phyloP scores from a whole-genome alignment of 176 grass and related monocot species.

The Aegilops longissima region DNA sequence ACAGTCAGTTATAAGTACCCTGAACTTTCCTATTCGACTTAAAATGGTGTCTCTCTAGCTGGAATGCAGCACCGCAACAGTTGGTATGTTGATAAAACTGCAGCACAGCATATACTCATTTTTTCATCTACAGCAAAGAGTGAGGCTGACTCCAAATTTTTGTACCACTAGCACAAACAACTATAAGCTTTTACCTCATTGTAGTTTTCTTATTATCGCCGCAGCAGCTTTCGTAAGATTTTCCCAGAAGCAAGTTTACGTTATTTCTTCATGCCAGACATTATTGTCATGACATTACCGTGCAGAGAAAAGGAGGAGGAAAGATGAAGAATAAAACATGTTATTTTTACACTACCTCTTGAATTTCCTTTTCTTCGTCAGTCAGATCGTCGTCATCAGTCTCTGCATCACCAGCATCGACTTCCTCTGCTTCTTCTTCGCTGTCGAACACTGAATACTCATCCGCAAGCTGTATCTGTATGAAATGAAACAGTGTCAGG shows the following conservation, averaged over 20 bases:
- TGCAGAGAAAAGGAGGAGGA: neutral
- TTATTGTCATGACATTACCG: neutral
- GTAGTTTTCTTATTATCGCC: too few species aligned
- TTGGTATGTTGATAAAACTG: too few species aligned
- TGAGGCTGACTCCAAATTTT: neutral
- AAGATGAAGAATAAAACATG: neutral
- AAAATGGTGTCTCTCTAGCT: neutral
- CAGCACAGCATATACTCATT: too few species aligned
- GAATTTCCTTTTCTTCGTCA: constrained; percentile 41
- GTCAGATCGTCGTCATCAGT: constrained; percentile 64
- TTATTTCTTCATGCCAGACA: neutral
- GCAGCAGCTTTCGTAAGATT: too few species aligned
- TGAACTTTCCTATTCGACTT: neutral
- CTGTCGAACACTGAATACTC: constrained; percentile 61
- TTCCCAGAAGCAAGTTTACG: too few species aligned
- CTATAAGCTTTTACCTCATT: neutral
- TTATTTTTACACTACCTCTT: constrained; percentile 40
- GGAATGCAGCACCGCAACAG: too few species aligned
- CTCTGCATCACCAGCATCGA: constrained; percentile 46
- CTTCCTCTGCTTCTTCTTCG: constrained; percentile 82
- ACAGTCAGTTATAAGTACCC: neutral
- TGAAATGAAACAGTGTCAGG: neutral
- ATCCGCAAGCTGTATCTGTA: constrained; percentile 48
- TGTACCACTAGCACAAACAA: neutral
- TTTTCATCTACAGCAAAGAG: neutral